Evolutionary conservation across 2,329 filamentous ascomycete species (phyloP), one percentile per base, ranked within the genome.

Genomic region (Paradendryphiella salina): DNA sequence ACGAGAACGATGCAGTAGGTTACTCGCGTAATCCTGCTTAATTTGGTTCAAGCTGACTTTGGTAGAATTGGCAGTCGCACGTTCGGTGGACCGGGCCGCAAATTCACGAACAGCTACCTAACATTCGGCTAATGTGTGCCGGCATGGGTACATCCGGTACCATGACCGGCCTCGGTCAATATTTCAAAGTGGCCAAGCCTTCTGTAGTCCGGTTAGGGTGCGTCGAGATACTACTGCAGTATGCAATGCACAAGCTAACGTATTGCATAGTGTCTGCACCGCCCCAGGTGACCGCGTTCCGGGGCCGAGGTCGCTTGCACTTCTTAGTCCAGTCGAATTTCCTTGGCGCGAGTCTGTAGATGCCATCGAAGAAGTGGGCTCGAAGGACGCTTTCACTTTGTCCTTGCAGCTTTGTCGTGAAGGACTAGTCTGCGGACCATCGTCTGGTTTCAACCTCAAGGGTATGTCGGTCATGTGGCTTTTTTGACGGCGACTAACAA

Each of bases 71-170:
- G 78, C 74, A 76, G 60, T 71, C 82, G 1, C 82, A 85, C 55
- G 66, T 81, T 9, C 77, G 76, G 17, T 85, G 82, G 82, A 85
- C 82, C 0, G 82, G 82, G 0, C 80, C 82, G 0, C 82, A 85
- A 54, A 82, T 85, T 13, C 71, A 78, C 38, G 76, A 72, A 46
- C 82, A 85, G 45, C 62, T 84, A 0, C 82, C 82, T 0, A 75
- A 82, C 37, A 82, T 84, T 51, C 80, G 78, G 28, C 62, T 85
- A 2, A 73, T 85, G 13, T 84, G 81, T 51, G 77, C 80, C 1
- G 80, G 80, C 1, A 80, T 85, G 77, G 82, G 82, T 0, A 85
- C 81, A 0, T 79, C 80, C 1, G 78, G 81, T 2, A 63, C 60
- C 1, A 61, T 56, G 47, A 63, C 60, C 7, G 60, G 60, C 6